A percentile compares a stretch with the other conserved stretches of the same genome.
Conservation (phyloP, 2,329 filamentous ascomycete species). For the Chaetomium olivaceum region DNA sequence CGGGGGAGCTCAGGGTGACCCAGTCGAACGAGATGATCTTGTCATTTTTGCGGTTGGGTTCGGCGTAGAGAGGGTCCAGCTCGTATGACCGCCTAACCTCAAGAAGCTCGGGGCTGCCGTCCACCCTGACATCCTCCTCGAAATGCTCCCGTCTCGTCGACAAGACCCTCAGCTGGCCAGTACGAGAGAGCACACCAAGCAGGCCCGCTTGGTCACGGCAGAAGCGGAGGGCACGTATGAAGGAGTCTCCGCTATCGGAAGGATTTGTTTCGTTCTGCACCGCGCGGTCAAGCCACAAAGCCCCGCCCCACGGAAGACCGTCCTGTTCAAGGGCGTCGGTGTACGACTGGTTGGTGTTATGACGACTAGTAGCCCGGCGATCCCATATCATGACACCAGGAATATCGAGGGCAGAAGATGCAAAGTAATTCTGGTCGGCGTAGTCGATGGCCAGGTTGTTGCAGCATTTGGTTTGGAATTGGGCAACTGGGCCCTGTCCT, state of each 20-base stretch:
- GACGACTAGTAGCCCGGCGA: constrained; percentile 60
- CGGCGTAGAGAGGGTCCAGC: constrained; percentile 60
- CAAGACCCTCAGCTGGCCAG: constrained; percentile 63
- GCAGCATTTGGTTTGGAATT: constrained; percentile 66
- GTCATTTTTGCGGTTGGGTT: constrained; percentile 54
- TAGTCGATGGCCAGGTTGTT: constrained; percentile 78
- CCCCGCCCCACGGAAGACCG: constrained; percentile 63
- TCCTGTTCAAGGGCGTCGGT: constrained; percentile 60
- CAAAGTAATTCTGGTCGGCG: constrained; percentile 79
- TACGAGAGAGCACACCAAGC: constrained; percentile 61
- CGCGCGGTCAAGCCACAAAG: constrained; percentile 57
- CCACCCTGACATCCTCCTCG: constrained; percentile 42
- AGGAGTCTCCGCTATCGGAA: constrained; percentile 58
- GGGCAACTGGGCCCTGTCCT: constrained; percentile 51
- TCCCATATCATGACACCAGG: constrained; percentile 79
- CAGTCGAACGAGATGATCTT: constrained; percentile 69
- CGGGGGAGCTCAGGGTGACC: constrained; percentile 59
- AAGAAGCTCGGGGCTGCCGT: constrained; percentile 59
- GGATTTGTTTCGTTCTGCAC: constrained; percentile 57
- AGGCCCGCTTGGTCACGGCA: constrained; percentile 63
- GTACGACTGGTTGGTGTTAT: constrained; percentile 56
- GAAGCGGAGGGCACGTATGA: constrained; percentile 64
- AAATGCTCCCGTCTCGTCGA: constrained; percentile 58
- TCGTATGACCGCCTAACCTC: constrained; percentile 62
- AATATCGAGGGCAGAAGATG: constrained; percentile 74